phyloP scores from a whole-genome alignment of 768 basidiomycete species.

The Phlegmacium glaucopus region DNA sequence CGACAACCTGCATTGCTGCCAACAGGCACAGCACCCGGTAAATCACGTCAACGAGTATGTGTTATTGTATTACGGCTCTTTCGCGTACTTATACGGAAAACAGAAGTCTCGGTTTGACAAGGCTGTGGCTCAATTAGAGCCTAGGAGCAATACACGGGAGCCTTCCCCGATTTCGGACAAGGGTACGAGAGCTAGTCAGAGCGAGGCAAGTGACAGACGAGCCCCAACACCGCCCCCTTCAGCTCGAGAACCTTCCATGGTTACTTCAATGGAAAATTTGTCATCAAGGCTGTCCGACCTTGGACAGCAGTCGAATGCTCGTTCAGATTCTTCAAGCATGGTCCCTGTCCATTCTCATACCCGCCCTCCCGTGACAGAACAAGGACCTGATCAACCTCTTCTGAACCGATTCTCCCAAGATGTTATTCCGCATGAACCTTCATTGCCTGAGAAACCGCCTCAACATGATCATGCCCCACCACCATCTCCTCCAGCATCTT shows the following conservation, averaged over 20 bases:
- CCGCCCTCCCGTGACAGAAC: background rate
- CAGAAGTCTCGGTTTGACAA: background rate
- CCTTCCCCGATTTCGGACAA: background rate
- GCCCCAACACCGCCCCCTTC: conserved; percentile 24
- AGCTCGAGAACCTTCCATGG: conserved; percentile 24
- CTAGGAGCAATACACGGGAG: background rate
- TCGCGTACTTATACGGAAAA: background rate
- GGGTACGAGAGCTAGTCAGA: background rate
- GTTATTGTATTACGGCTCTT: background rate
- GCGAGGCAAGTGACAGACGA: conserved; percentile 4
- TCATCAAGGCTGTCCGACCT: conserved; percentile 14
- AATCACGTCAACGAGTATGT: background rate
- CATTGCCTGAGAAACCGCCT: background rate
- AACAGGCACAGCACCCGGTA: background rate
- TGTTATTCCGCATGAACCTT: background rate
- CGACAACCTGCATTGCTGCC: background rate
- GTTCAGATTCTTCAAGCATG: conserved; percentile 9
- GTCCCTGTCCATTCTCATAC: background rate
- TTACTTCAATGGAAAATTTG: conserved; percentile 19
- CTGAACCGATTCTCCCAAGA: background rate
- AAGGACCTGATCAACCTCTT: background rate
- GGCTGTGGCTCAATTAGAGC: background rate
- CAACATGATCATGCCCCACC: background rate
- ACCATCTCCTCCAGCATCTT: background rate
- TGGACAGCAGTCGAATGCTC: conserved; percentile 9